A percentile compares a stretch with the other conserved stretches of the same genome.
Evolutionary conservation across 163 green algal genomes (phyloP).

Genomic region (Scenedesmus sp.): DNA sequence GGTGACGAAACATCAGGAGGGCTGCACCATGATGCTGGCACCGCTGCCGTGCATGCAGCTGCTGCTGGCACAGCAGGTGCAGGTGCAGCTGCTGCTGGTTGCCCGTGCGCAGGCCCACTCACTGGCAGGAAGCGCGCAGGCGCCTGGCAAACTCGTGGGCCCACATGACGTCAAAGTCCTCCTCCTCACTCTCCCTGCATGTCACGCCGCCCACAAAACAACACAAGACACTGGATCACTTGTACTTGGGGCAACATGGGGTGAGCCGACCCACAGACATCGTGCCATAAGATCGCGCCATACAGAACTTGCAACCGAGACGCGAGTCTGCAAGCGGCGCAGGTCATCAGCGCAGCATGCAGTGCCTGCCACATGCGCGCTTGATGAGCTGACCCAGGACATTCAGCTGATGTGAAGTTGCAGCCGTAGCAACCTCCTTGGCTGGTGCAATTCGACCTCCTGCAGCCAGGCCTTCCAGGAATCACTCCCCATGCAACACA

Average conservation of each 20-base stretch:
- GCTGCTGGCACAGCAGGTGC: not conserved
- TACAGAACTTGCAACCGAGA: too few relatives aligned
- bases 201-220: not conserved
- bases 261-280: not conserved
- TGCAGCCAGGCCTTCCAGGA: too few relatives aligned
- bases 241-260: not conserved
- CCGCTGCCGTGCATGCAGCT: not conserved
- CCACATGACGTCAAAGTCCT: constrained; percentile 28
- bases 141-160: constrained; percentile 4
- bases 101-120: not conserved
- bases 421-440: too few relatives aligned
- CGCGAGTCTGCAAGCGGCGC: too few relatives aligned
- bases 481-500: too few relatives aligned
- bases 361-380: too few relatives aligned
- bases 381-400: too few relatives aligned
- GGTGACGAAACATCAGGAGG: too few relatives aligned
- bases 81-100: not conserved
- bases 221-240: not conserved
- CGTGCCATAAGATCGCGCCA: not conserved
- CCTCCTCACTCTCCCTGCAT: constrained; percentile 32
- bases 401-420: too few relatives aligned
- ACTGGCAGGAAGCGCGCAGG: constrained; percentile 31
- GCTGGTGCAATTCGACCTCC: too few relatives aligned
- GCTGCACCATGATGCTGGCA: too few relatives aligned
- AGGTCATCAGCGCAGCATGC: too few relatives aligned